Base-by-base conservation (phyloP, 345 rosid species). In the Aquilaria sinensis region DNA sequence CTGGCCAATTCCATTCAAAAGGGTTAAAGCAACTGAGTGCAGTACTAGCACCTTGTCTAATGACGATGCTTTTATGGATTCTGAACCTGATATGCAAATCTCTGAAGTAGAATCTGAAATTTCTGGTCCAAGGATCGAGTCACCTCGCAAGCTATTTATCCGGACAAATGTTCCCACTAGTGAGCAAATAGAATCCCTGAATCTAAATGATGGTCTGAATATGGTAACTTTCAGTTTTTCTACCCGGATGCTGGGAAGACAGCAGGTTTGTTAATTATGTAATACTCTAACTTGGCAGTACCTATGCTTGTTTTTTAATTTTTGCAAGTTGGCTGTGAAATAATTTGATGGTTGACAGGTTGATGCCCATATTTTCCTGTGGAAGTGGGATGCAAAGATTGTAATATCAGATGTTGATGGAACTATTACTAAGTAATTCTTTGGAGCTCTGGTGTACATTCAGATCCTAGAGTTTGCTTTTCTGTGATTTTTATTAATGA, bases 341-440 rank as follows among this genome's bases (percentile, higher is more conserved):
- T 3, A 16, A 31, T 9, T 49, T 63, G 43, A 56, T 62, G 50
- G 61, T 58, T 30, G 67, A 69, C 70, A 89, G 96, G 96, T 84
- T 45, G 88, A 84, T 73, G 90, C 90, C 32, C 96, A 89, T 75
- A 81, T 89, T 50, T 86, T 86, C 75, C 76, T 85, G 63, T 89
- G 96, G 96, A 86, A 79, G 77, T 89, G 96, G 96, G 86, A 89
- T 62, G 83, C 96, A 31, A 78, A 81, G 56, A 89, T 89, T 69
- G 96, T 89, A 33, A 86, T 89, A 62, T 89, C 96, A 51, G 96
- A 89, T 70, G 96, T 89, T 53, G 96, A 89, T 78, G 96, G 96
- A 66, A 89, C 96, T 53, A 89, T 89, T 80, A 89, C 96, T 53
- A 89, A 82, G 96, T 89, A 78, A 51, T 78, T 54, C 50, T 51